Evolutionary conservation across 495 filamentous ascomycete genomes (phyloP), one percentile per base, ranked within the genome.

Genomic region (Aspergillus steynii): DNA sequence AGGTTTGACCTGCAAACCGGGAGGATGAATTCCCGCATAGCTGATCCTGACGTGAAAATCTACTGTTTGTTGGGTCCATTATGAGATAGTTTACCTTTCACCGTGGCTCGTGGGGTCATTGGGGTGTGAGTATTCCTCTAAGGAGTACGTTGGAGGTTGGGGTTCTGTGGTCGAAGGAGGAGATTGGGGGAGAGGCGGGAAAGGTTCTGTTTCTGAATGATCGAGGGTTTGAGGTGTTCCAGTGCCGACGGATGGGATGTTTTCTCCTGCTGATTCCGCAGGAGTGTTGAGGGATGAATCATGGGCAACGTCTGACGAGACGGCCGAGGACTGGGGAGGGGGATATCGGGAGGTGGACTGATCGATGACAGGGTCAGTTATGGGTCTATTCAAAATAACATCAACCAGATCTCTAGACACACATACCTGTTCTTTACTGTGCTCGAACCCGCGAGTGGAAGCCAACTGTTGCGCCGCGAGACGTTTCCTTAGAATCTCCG

Each of bases 381-480:
- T 31, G 29, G 8, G 20, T n/a, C 8, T 8, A 42, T n/a, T 4
- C 5, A 3, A 42, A 15, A 15, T 12, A 10, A 8, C 9, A 12
- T 1, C 12, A 42, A 12, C 4, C 37, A 42, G 14, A 10, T 32
- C 31, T 32, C 7, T 7, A 3, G 4, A 42, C 3, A 12, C 0
- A 12, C 62, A 48, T 66, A 73, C 72, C 70, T 61, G 59, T 50
- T 65, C 57, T 26, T 57, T 61, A 27, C 51, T 29, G 3, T 59
- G 52, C 34, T 70, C 64, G 50, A 96, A 73, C 2, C 94, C 93
- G 34, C 87, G 83, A 60, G 86, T 82, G 25, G 84, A 64, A 14
- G 95, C 94, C 58, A 97, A 65, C 59, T 84, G 82, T 27, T 83
- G 83, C 1, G 94, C 94, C 29, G 88, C 90, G 57, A 84, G 72